Conservation (phyloP, 495 filamentous ascomycete genomes). For the Tuber brumale region DNA sequence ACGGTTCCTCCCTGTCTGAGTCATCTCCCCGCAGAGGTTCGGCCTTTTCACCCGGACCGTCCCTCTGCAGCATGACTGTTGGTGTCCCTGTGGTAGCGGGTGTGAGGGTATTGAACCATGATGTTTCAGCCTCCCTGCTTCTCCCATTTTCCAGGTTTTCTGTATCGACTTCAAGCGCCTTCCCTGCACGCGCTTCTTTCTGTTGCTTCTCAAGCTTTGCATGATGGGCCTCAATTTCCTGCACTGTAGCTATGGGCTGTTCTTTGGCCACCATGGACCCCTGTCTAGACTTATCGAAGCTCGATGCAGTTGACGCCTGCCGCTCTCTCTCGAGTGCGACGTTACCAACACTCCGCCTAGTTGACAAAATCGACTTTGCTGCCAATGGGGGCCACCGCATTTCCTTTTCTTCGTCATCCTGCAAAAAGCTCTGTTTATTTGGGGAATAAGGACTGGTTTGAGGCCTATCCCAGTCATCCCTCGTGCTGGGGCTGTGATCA, state of each 20-base stretch:
- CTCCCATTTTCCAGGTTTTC: slow-evolving; percentile 11
- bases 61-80: slow-evolving; percentile 40
- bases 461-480: slow-evolving; percentile 36
- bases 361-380: slow-evolving; percentile 25
- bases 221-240: slow-evolving; percentile 36
- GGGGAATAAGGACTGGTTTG: slow-evolving; percentile 40
- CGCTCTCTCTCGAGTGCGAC: slow-evolving; percentile 31
- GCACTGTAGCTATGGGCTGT: slow-evolving; percentile 37
- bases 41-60: slow-evolving; percentile 38
- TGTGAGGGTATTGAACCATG: slow-evolving; percentile 36
- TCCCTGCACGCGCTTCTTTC: slow-evolving; percentile 23
- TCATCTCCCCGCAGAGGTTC: slow-evolving; percentile 28
- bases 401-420: slow-evolving; percentile 34
- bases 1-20: slow-evolving; percentile 44
- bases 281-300: slow-evolving; percentile 25
- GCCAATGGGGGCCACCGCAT: slow-evolving; percentile 35
- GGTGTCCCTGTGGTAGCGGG: slow-evolving; percentile 32
- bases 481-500: slow-evolving; percentile 23
- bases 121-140: slow-evolving; percentile 23
- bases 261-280: slow-evolving; percentile 34
- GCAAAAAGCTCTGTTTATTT: slow-evolving; percentile 24
- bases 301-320: slow-evolving; percentile 24
- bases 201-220: slow-evolving; percentile 26
- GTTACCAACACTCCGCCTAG: slow-evolving; percentile 35
- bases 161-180: slow-evolving; percentile 32